Conservation (phyloP, 2,329 filamentous ascomycete species). For the Escovopsis weberi region DNA sequence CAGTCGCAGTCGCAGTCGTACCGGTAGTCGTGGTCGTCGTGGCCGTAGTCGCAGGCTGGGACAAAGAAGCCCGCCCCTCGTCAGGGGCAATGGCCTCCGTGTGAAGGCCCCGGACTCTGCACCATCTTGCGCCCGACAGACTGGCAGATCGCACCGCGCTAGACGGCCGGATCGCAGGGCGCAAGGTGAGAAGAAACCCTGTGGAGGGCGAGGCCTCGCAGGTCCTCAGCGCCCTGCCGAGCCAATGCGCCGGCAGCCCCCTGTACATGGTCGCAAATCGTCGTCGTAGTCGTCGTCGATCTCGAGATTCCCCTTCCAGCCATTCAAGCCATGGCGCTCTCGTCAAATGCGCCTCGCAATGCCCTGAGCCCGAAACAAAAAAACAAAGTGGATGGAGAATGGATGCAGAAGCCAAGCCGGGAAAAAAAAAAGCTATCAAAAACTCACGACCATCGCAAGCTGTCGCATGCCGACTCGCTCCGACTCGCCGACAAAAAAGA, state of each 20-base stretch:
- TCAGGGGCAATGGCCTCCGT: slow-evolving; percentile 8
- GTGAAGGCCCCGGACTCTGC: slow-evolving; percentile 14
- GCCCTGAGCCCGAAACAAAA: background rate
- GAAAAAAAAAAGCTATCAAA: background rate
- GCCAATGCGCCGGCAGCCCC: slow-evolving; percentile 26
- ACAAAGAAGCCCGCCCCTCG: background rate
- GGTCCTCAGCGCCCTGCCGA: slow-evolving; percentile 28
- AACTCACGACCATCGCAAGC: background rate
- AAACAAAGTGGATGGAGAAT: background rate
- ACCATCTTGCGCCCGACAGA: background rate
- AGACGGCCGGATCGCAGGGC: slow-evolving; percentile 25
- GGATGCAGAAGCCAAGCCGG: background rate
- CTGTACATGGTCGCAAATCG: slow-evolving; percentile 25
- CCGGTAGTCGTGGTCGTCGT: no score
- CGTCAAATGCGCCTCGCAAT: background rate
- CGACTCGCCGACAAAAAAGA: no score
- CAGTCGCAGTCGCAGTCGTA: background rate
- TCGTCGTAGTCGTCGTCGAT: background rate
- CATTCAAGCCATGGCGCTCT: background rate
- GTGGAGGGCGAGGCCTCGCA: slow-evolving; percentile 20
- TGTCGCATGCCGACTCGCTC: background rate
- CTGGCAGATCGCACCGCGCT: slow-evolving; percentile 5
- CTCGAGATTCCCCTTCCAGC: background rate
- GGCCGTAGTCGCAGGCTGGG: no score
- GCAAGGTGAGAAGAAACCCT: slow-evolving; percentile 33